phyloP scores from a whole-genome alignment of 148 eudicot genomes.

The Silene uniflora region DNA sequence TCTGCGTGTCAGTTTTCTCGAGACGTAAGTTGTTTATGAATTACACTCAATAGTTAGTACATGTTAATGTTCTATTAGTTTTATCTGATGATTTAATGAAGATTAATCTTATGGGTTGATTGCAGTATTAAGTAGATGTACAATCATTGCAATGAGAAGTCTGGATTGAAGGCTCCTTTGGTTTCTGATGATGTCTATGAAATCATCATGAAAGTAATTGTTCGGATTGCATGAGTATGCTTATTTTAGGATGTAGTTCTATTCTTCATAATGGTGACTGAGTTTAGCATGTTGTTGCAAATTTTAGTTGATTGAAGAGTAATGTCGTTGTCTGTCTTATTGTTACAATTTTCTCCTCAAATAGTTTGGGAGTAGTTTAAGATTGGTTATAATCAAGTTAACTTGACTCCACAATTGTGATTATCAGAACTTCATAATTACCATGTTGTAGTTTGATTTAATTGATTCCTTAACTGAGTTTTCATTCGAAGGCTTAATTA shows the following conservation, averaged over 20 bases:
- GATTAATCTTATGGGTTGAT: not conserved
- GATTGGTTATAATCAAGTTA: too few relatives aligned
- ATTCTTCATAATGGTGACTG: not conserved
- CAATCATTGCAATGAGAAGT: slow-evolving; percentile 59
- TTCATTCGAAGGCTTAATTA: too few relatives aligned
- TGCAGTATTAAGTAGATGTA: slow-evolving; percentile 79
- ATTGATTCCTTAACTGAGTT: too few relatives aligned
- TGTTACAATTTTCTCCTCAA: too few relatives aligned
- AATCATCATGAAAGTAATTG: slow-evolving; percentile 90
- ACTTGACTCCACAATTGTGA: too few relatives aligned
- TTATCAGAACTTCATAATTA: too few relatives aligned
- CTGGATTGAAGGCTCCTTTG: slow-evolving; percentile 74
- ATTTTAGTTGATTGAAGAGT: too few relatives aligned
- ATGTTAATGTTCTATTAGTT: not conserved
- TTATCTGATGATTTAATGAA: not conserved
- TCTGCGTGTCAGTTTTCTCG: too few relatives aligned
- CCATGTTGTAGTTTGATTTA: too few relatives aligned
- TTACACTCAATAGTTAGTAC: not conserved
- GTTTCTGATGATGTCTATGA: slow-evolving; percentile 93
- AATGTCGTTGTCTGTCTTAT: too few relatives aligned
- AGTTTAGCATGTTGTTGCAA: too few relatives aligned
- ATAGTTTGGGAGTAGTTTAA: too few relatives aligned
- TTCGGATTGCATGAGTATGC: not conserved
- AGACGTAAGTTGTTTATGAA: slow-evolving; percentile 53
- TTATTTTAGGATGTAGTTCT: not conserved